Evolutionary conservation across 768 basidiomycete genomes (phyloP), one percentile per base, ranked within the genome.

Genomic region (Lyophyllum decastes): DNA sequence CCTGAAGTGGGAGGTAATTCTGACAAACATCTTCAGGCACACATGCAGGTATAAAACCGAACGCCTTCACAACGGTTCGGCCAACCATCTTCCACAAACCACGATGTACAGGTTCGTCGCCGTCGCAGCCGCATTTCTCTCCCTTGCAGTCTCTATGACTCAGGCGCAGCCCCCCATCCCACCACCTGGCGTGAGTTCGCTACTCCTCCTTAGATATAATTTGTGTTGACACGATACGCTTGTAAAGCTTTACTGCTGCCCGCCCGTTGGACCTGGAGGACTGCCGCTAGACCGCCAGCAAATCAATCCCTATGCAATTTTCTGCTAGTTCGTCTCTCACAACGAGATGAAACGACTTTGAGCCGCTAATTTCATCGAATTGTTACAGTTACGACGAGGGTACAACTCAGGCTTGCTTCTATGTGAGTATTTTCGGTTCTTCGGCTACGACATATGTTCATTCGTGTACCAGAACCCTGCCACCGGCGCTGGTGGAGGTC

Each of bases 261-360:
- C 62, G 5, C 62, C 55, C 12, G 17, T n/a, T 5, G 65, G 61
- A n/a, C 63, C 62, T 26, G 53, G 54, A n/a, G 59, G 53, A n/a
- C 48, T 58, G 4, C 26, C 52, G 6, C 62, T 66, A 8, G 47
- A 61, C 26, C 58, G 58, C 22, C 65, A 64, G 43, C 65, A 66
- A 57, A 24, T 55, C n/a, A 44, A 47, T 6, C 64, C 64, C 11
- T 60, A 52, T 17, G 45, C 55, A 1, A 65, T 62, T 24, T 65
- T 60, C 54, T 62, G 61, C 64, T 63, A 64, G 63, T 66, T 26
- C 9, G 60, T 59, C 14, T 45, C 17, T 24, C 40, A n/a, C n/a
- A n/a, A n/a, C n/a, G n/a, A n/a, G n/a, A n/a, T n/a, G n/a, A n/a
- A n/a, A n/a, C n/a, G n/a, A n/a, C n/a, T n/a, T n/a, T n/a, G n/a